Evolutionary conservation across 495 filamentous ascomycete genomes (phyloP).

Genomic region (Pyronema omphalodes): DNA sequence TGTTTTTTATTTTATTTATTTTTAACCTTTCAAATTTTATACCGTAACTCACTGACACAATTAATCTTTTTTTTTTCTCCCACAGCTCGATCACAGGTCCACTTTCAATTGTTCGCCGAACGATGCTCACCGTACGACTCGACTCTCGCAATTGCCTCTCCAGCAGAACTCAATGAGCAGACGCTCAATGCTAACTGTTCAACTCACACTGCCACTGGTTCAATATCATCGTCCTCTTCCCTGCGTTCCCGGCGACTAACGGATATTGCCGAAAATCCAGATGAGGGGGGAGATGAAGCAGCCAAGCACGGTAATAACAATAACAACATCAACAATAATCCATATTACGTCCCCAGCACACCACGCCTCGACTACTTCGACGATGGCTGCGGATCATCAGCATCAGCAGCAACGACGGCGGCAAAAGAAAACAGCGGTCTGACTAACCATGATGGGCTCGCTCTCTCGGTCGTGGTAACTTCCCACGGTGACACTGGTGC

Average conservation of each 20-base stretch:
- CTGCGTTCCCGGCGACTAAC: constrained; percentile 55
- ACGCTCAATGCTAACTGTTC: constrained; percentile 76
- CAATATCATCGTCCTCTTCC: constrained; percentile 72
- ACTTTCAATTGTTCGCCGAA: constrained; percentile 73
- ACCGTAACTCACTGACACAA: background rate
- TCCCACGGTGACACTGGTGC: constrained; percentile 16
- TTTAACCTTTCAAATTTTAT: constrained; percentile 2
- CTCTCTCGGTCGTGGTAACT: constrained; percentile 22
- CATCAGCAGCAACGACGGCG: background rate
- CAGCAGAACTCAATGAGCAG: constrained; percentile 70
- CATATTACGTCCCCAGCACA: background rate
- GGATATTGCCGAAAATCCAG: constrained; percentile 73
- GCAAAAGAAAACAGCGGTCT: constrained; percentile 1
- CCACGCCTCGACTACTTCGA: background rate
- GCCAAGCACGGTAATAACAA: background rate
- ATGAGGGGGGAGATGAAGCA: constrained; percentile 42
- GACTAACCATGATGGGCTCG: background rate
- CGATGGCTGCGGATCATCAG: background rate
- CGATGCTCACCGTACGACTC: constrained; percentile 79
- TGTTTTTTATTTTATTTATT: background rate
- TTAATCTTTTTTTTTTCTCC: background rate
- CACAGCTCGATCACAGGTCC: constrained; percentile 77
- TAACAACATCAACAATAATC: background rate
- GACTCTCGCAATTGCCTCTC: constrained; percentile 47
- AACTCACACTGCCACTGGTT: constrained; percentile 73